Evolutionary conservation across 768 basidiomycete species (phyloP), one percentile per base, ranked within the genome.

Genomic region (Tricholoma hemisulphureum): DNA sequence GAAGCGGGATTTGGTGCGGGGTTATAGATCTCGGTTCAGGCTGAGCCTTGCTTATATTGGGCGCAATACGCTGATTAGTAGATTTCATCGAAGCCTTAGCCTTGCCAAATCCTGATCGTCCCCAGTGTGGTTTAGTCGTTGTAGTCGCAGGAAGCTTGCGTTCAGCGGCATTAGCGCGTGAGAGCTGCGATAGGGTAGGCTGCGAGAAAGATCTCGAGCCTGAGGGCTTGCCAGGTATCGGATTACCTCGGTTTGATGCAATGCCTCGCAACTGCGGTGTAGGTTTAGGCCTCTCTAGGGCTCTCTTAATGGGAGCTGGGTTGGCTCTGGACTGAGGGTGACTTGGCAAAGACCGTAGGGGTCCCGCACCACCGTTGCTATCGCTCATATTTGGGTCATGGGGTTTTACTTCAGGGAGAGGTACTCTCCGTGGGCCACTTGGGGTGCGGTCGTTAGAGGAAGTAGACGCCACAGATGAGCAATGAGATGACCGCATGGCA

Each of bases 1-100:
- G 76, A 46, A 77, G 67, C 13, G 75, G 71, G 41, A 77, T 62
- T 55, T 67, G 62, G 1, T 67, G 60, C 28, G 76, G 72, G n/a
- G 70, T 69, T n/a, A 65, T 49, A 13, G 70, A 61, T 35, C 67
- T 65, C 48, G 48, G 11, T 6, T 46, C 53, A 37, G 23, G 41
- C 35, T 21, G 53, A 31, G 39, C n/a, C 26, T 49, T 28, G n/a
- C 7, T 49, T 29, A 3, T 49, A 14, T 48, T 48, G 9, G n/a
- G 26, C 4, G 26, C 16, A 28, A n/a, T 21, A 24, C 14, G 28
- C 9, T 18, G 46, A 7, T 49, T 49, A 29, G n/a, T 11, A 29
- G 51, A 43, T 52, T 41, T 35, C 24, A 24, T 31, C n/a, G 67
- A 64, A 16, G 65, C 58, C 26, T 66, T 68, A 24, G 53, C 9